Evolutionary conservation across 805 yeast genomes (phyloP).

Genomic region (Candida ficus): DNA sequence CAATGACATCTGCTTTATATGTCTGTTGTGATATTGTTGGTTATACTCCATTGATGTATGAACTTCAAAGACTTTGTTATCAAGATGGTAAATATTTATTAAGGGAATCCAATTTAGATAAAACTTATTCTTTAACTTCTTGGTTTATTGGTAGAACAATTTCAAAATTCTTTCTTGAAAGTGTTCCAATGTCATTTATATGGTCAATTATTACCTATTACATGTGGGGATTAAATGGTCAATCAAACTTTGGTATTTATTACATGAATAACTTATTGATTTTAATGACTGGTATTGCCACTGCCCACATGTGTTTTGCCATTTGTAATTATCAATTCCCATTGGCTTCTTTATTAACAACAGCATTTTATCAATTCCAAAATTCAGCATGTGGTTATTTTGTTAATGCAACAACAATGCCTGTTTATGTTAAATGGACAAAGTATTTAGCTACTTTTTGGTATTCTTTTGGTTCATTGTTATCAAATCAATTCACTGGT

Average conservation of each 20-base stretch:
- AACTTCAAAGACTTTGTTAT: conserved; percentile 51
- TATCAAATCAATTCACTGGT: conserved; percentile 57
- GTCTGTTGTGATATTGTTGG: conserved; percentile 49
- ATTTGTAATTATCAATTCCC: conserved; percentile 18
- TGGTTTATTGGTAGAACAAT: conserved; percentile 41
- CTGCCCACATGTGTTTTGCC: conserved; percentile 37
- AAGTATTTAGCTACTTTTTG: conserved; percentile 68
- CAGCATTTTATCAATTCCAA: conserved; percentile 37
- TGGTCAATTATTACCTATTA: conserved; percentile 63
- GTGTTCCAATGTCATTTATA: conserved; percentile 53
- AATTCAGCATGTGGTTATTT: conserved; percentile 80
- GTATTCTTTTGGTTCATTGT: conserved; percentile 66
- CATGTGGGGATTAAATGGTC: conserved; percentile 66
- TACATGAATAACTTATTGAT: conserved; percentile 52
- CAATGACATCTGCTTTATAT: conserved; percentile 49
- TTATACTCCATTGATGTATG: conserved; percentile 51
- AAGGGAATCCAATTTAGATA: conserved; percentile 28
- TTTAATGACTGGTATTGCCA: conserved; percentile 50
- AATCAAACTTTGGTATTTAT: conserved; percentile 51
- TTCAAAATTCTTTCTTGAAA: conserved; percentile 64
- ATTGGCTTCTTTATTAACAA: conserved; percentile 15
- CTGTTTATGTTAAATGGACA: conserved; percentile 80
- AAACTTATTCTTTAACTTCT: conserved; percentile 15
- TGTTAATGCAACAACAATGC: conserved; percentile 65
- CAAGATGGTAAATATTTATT: conserved; percentile 52